Evolutionary conservation across 352 stramenopile species (phyloP).

Genomic region (Elongisporangium prolatum): DNA sequence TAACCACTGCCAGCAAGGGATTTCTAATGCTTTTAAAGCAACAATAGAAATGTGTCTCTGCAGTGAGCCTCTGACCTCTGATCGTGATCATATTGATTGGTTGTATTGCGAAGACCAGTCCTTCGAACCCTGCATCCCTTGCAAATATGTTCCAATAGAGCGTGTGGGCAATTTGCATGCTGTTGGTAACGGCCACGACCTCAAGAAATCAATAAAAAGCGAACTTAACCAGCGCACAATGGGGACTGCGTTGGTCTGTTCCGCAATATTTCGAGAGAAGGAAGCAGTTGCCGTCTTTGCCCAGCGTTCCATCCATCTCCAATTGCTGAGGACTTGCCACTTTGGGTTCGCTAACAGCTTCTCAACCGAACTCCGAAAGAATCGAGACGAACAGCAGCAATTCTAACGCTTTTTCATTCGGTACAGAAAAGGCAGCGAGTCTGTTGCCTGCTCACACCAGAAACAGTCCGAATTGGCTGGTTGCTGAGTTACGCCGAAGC

Average conservation of each 20-base stretch:
- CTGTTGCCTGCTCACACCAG: background rate
- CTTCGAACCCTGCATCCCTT: background rate
- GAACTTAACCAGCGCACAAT: background rate
- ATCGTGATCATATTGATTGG: background rate
- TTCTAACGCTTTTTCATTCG: background rate
- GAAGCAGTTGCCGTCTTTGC: background rate
- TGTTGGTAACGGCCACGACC: background rate
- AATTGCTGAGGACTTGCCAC: background rate
- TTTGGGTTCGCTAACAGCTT: background rate
- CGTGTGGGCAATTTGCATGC: background rate
- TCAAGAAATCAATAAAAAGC: background rate
- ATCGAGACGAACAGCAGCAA: background rate
- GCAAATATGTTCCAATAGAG: background rate
- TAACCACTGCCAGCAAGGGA: background rate
- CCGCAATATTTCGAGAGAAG: background rate
- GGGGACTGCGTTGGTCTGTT: background rate
- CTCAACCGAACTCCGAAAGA: background rate
- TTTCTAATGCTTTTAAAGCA: background rate
- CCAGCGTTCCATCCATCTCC: background rate
- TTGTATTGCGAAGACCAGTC: background rate
- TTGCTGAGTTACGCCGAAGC: background rate
- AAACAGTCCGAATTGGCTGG: background rate
- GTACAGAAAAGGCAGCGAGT: background rate
- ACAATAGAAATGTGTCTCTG: background rate
- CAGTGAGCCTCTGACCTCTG: background rate